Percentiles rank a stretch among this genome's conserved stretches.
phyloP scores from a whole-genome alignment of 1,139 yeast genomes.

The Saccharomyces hybrid region DNA sequence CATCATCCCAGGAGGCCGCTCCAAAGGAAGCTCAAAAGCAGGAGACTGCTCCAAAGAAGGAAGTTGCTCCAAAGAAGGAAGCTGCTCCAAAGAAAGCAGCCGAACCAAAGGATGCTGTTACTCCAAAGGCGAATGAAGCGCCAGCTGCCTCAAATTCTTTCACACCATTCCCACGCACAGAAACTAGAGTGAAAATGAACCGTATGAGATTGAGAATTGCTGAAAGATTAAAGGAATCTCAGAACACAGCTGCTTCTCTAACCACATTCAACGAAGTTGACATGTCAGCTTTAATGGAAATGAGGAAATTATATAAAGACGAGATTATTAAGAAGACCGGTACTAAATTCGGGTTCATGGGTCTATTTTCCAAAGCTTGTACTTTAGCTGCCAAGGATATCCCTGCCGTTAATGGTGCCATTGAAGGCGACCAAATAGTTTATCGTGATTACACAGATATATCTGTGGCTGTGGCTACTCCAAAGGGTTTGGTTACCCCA shows the following conservation, averaged over 20 bases:
- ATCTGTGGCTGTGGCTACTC: constrained; percentile 96
- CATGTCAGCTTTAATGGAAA: constrained; percentile 84
- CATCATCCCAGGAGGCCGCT: constrained; percentile 23
- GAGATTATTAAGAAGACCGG: constrained; percentile 93
- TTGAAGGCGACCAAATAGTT: constrained; percentile 90
- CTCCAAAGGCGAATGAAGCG: constrained; percentile 30
- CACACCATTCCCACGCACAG: constrained; percentile 70
- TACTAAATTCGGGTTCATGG: constrained; percentile 96
- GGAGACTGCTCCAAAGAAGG: constrained; percentile 12
- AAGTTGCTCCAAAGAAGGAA: constrained; percentile 11
- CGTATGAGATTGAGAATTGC: constrained; percentile 99
- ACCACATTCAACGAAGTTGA: constrained; percentile 98
- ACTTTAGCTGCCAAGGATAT: constrained; percentile 89
- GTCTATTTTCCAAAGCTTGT: constrained; percentile 92
- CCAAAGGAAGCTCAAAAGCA: constrained; percentile 17
- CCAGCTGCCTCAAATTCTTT: constrained; percentile 38
- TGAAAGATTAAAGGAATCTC: constrained; percentile 98
- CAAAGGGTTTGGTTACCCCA: constrained; percentile 98
- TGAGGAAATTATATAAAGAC: constrained; percentile 95
- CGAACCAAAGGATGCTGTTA: constrained; percentile 22
- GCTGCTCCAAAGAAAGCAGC: constrained; percentile 17
- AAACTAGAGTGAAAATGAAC: constrained; percentile 95
- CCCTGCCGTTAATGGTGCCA: constrained; percentile 93
- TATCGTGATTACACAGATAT: constrained; percentile 95
- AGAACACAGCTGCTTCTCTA: constrained; percentile 95